Percentiles rank a stretch among this genome's conserved stretches.
These are phyloP conservation scores for Microbotryomycetes sp. DNA, from an alignment of 1,284 basidiomycete genomes.

Conservation along the genomic window DNA sequence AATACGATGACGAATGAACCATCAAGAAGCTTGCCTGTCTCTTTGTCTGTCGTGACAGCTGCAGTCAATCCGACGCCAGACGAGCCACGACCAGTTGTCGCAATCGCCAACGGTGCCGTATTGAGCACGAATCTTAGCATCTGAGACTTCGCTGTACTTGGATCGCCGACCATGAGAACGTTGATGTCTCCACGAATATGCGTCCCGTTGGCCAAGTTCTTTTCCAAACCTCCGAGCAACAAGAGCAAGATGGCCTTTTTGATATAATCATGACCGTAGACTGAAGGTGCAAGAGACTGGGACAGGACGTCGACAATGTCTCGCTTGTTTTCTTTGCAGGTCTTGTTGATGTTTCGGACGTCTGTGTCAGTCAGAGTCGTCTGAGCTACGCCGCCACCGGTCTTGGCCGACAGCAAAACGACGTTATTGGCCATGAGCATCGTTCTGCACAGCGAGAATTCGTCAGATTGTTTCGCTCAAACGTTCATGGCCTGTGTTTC, in stretches of 20 bases:
- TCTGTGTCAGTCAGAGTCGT: conserved; percentile 87
- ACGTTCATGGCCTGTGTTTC: not conserved
- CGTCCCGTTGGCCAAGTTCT: conserved; percentile 94
- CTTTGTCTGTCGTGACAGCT: conserved; percentile 97
- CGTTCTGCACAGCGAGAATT: conserved; percentile 52
- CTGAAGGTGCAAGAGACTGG: conserved; percentile 92
- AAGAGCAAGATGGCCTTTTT: conserved; percentile 89
- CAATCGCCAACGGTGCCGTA: conserved; percentile 94
- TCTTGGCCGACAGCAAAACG: conserved; percentile 92
- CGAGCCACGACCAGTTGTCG: conserved; percentile 93
- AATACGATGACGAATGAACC: not conserved
- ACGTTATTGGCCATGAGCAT: conserved; percentile 93
- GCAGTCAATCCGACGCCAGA: conserved; percentile 98
- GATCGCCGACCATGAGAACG: conserved; percentile 98
- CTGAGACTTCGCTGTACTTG: conserved; percentile 95
- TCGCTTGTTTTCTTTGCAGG: conserved; percentile 61
- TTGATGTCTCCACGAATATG: conserved; percentile 99
- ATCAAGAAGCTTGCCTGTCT: conserved; percentile 53
- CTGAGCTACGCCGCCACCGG: conserved; percentile 72
- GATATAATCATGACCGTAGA: conserved; percentile 93
- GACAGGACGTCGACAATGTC: conserved; percentile 85
- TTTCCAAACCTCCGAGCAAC: conserved; percentile 91
- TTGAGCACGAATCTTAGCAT: conserved; percentile 92
- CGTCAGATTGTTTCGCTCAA: not conserved
- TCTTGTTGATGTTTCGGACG: conserved; percentile 93